Evolutionary conservation across 2,329 filamentous ascomycete genomes (phyloP).

Genomic region (Colletotrichum euphorbiae): DNA sequence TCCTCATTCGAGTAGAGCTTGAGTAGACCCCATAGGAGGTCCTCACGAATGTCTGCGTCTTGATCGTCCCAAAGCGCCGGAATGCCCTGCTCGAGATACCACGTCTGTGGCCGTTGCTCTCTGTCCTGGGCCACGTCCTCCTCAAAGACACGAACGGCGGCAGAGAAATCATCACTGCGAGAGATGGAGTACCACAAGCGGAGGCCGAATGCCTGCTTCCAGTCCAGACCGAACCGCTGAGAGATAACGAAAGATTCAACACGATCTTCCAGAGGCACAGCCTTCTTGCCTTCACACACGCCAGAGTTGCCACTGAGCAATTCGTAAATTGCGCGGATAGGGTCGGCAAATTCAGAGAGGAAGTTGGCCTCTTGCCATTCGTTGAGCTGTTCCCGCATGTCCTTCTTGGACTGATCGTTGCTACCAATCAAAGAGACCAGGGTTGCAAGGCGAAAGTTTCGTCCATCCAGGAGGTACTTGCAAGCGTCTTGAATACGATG

Average conservation of each 20-base stretch:
- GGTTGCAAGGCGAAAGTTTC: slow-evolving; percentile 86
- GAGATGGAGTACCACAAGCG: slow-evolving; percentile 88
- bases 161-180: slow-evolving; percentile 74
- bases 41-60: slow-evolving; percentile 71
- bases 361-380: slow-evolving; percentile 87
- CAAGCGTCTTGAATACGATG: slow-evolving; percentile 87
- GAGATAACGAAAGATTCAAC: slow-evolving; percentile 84
- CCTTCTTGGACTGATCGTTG: slow-evolving; percentile 74
- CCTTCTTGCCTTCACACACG: slow-evolving; percentile 81
- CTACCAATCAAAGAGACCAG: slow-evolving; percentile 85
- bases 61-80: slow-evolving; percentile 71
- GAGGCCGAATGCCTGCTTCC: slow-evolving; percentile 93
- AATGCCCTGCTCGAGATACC: slow-evolving; percentile 73
- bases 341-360: slow-evolving; percentile 86
- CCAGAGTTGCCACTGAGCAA: slow-evolving; percentile 90
- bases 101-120: slow-evolving; percentile 79
- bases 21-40: slow-evolving; percentile 88
- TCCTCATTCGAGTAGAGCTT: slow-evolving; percentile 78
- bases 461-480: slow-evolving; percentile 78
- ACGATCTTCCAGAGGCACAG: slow-evolving; percentile 81
- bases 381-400: slow-evolving; percentile 83
- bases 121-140: slow-evolving; percentile 77
- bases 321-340: slow-evolving; percentile 89
- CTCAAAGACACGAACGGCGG: slow-evolving; percentile 79
- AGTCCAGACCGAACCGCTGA: slow-evolving; percentile 86